Evolutionary conservation across 1,284 basidiomycete species (phyloP), one percentile per base, ranked within the genome.

Genomic region (Omphalotus olearius): DNA sequence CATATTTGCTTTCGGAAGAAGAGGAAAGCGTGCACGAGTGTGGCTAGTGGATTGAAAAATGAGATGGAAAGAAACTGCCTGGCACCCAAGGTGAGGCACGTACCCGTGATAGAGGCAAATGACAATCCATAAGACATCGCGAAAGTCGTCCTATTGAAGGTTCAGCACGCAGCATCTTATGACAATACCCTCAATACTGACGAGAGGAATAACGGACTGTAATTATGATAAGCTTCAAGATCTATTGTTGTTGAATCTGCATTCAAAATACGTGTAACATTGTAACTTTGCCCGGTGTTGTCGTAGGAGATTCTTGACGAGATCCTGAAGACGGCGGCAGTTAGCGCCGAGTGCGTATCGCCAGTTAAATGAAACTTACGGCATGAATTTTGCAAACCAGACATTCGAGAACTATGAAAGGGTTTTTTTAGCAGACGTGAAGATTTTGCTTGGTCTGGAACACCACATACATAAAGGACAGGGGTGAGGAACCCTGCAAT

Each of bases 191-290:
- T 25, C 20, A 55, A 71, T 14, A 55, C 54, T 52, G 51, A 73
- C 71, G 91, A 84, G 17, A 97, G 73, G 69, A 87, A 96, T 1
- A 95, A 68, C 0, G 91, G 93, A 52, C 90, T 93, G 63, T 98
- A 98, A 0, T 64, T 70, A 51, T 79, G 64, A 68, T 96, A 97
- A 0, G 82, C 85, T 0, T 69, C 67, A 9, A 70, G 41, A 65
- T 93, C 80, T 59, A 96, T 58, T 2, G 76, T 74, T 1, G 71
- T 63, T 33, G 30, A 33, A 16, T 85, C 76, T 0, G 69, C 45
- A n/a, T 71, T 82, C 45, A 94, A 67, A 41, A 98, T 85, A 7
- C 70, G 69, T 0, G 68, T 65, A 14, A 92, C 78, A 55, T 95
- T 74, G 75, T 95, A 98, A 0, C 64, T 36, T 1, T 58, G 47